Evolutionary conservation across 1,284 basidiomycete genomes (phyloP).

Genomic region (Fistulinella cinereoalba): DNA sequence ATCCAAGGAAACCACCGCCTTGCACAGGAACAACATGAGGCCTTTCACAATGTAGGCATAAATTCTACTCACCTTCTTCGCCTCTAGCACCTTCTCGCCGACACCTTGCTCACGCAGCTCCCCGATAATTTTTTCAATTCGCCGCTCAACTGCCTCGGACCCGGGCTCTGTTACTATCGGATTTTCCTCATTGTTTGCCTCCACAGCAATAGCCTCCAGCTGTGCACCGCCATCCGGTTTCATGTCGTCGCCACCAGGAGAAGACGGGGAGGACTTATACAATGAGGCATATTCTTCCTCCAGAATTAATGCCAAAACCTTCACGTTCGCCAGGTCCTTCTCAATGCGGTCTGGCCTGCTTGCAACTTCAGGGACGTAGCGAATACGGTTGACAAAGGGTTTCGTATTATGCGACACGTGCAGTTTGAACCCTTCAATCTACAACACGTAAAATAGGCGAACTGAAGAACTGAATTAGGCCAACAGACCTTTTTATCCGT

Average conservation of each 20-base stretch:
- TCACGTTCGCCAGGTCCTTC: slow-evolving; percentile 76
- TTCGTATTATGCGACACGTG: slow-evolving; percentile 83
- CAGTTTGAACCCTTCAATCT: slow-evolving; percentile 93
- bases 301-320: slow-evolving; percentile 63
- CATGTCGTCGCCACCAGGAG: slow-evolving; percentile 23
- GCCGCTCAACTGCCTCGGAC: slow-evolving; percentile 67
- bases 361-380: slow-evolving; percentile 78
- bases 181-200: slow-evolving; percentile 50
- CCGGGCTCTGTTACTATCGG: slow-evolving; percentile 58
- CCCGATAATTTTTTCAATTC: slow-evolving; percentile 68
- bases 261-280: slow-evolving; percentile 38
- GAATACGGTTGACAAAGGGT: slow-evolving; percentile 74
- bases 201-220: slow-evolving; percentile 37
- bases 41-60: slow-evolving; percentile 11
- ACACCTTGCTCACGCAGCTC: slow-evolving; percentile 64
- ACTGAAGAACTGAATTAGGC: background rate
- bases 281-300: slow-evolving; percentile 65
- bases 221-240: slow-evolving; percentile 33
- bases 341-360: slow-evolving; percentile 74
- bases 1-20: slow-evolving; percentile 78
- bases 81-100: slow-evolving; percentile 62
- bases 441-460: slow-evolving; percentile 10
- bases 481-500: slow-evolving; percentile 76
- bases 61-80: slow-evolving; percentile 57
- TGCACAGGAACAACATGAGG: slow-evolving; percentile 21